Base-by-base conservation (phyloP, 805 yeast genomes). In the Saccharomyces eubayanus region DNA sequence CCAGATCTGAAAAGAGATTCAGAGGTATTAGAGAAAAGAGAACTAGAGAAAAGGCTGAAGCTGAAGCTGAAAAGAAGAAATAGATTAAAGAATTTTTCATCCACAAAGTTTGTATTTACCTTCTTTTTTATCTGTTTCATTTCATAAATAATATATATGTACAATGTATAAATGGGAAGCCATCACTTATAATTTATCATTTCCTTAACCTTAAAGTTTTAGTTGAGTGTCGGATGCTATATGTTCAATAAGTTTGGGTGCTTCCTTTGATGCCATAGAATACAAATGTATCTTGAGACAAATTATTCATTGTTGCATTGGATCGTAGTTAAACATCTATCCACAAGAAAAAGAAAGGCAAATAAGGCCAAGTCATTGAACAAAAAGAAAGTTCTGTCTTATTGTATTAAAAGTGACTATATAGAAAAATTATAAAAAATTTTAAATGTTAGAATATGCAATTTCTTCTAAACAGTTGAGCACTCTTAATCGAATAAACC, bases 41-140 rank as follows among this genome's bases (percentile, higher is more conserved):
- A 80, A 95, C 95, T 72, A 83, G 76, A 74, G 96, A 89, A 68
- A 82, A 82, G 81, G 96, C 96, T 75, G 97, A 88, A 81, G 97
- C 97, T 75, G 97, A 90, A 81, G 95, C 94, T 79, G 96, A 89
- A 72, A 89, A 89, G 90, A 89, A 89, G 89, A 88, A 89, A 84
- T 88, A 87, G 84, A 70, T 64, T 28, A 51, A 46, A 53, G 31
- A 49, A 31, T 54, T 30, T 41, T 28, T 52, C 50, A 50, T 55
- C 30, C 53, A 49, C 40, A 50, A 36, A 16, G 31, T 43, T 48
- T 49, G 27, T 49, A 52, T 29, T 53, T 43, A 45, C 57, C 56
- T 58, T 55, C 57, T 59, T 59, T 61, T 55, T 55, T 52, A 57
- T 54, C 59, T 57, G 57, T 54, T 55, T 56, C 59, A 64, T 54